phyloP scores from a whole-genome alignment of 768 basidiomycete genomes.

The Strobilomyces dryophilus region DNA sequence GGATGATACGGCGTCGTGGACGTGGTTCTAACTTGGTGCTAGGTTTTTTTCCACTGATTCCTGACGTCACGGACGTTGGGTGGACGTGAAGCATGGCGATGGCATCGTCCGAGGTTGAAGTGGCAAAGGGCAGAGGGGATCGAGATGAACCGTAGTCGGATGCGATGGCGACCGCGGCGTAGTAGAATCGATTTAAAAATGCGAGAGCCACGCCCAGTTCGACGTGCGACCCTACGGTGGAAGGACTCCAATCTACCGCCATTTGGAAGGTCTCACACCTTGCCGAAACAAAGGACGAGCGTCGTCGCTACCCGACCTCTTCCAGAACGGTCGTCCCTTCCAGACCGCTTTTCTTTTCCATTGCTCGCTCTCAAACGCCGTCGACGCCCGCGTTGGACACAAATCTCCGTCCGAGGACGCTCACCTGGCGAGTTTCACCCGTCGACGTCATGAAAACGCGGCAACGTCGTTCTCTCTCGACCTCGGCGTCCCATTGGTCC shows the following conservation, averaged over 20 bases:
- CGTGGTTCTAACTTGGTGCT: neutral
- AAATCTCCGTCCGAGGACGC: too few relatives aligned
- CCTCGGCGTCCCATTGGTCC: neutral
- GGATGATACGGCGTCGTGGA: neutral
- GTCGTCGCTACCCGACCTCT: too few relatives aligned
- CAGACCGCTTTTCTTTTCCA: too few relatives aligned
- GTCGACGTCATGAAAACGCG: neutral
- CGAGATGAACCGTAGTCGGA: neutral
- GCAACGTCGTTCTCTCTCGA: neutral
- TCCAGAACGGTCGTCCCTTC: too few relatives aligned
- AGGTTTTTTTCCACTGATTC: neutral
- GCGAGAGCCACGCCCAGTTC: neutral
- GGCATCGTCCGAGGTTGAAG: neutral
- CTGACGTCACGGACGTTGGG: neutral
- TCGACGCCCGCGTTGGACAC: too few relatives aligned
- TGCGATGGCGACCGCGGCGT: neutral
- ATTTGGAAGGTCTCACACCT: neutral
- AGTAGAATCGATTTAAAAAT: neutral
- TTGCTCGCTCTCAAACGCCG: too few relatives aligned
- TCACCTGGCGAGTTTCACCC: neutral
- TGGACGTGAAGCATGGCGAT: neutral
- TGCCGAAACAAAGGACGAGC: neutral
- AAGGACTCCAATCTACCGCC: neutral
- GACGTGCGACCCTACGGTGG: neutral
- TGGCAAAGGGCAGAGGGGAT: conserved; percentile 1